Conservation (phyloP, 768 basidiomycete species). For the Auricularia heimuer region DNA sequence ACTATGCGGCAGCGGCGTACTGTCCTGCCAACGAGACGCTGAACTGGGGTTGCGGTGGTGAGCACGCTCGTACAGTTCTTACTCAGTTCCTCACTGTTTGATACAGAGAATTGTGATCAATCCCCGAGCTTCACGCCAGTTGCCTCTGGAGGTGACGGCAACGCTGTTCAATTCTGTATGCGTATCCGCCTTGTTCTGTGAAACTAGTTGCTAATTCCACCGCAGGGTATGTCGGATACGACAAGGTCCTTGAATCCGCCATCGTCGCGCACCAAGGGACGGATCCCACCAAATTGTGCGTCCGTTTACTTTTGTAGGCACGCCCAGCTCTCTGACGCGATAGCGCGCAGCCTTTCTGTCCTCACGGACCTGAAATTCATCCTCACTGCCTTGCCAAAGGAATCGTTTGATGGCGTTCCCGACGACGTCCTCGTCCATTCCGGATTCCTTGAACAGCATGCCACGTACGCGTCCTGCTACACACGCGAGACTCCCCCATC, state of each 20-base stretch:
- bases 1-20: constrained; percentile 42
- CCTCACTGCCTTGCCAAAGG: constrained; percentile 23
- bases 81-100: background rate
- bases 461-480: constrained; percentile 23
- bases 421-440: constrained; percentile 33
- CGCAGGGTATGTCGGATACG: constrained; percentile 46
- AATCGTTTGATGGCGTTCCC: constrained; percentile 41
- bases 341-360: constrained; percentile 20
- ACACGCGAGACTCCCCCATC: background rate
- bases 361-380: constrained; percentile 36
- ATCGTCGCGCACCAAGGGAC: constrained; percentile 33
- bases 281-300: constrained; percentile 23
- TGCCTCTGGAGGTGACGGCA: constrained; percentile 40
- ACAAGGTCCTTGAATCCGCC: constrained; percentile 26
- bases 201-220: background rate
- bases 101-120: constrained; percentile 34
- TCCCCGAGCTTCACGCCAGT: constrained; percentile 38
- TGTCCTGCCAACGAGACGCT: constrained; percentile 34
- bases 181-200: background rate
- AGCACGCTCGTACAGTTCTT: background rate
- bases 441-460: constrained; percentile 39
- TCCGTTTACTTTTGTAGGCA: background rate
- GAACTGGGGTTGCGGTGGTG: constrained; percentile 48
- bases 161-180: constrained; percentile 33
- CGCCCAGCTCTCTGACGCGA: constrained; percentile 1